A percentile compares a stretch with the other conserved stretches of the same genome.
These are phyloP conservation scores for Aspergillus fructus DNA, from an alignment of 2,329 filamentous ascomycete species.

Conservation along the genomic window DNA sequence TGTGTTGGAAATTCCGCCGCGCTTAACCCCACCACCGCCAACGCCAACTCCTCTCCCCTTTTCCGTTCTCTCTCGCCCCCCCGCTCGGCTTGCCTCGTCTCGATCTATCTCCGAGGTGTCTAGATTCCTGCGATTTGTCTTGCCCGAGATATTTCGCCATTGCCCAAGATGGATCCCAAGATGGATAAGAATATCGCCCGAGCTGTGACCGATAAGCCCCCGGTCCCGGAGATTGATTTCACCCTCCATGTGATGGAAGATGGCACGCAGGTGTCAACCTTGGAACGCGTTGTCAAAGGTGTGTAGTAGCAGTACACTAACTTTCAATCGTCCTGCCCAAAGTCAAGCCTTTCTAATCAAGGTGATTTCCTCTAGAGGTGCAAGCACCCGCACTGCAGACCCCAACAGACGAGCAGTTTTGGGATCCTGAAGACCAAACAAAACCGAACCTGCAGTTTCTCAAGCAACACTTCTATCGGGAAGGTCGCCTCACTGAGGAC, in stretches of 20 bases:
- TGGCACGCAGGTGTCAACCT: conserved; percentile 88
- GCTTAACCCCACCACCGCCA: conserved; percentile 24
- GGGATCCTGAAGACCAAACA: conserved; percentile 75
- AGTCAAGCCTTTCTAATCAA: conserved; percentile 11
- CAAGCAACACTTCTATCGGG: conserved; percentile 97
- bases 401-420: conserved; percentile 92
- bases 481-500: conserved; percentile 94
- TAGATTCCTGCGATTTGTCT: conserved; percentile 15
- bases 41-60: conserved; percentile 7
- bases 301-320: conserved; percentile 27
- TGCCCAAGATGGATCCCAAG: conserved; percentile 40
- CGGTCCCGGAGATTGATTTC: conserved; percentile 96
- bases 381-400: conserved; percentile 94
- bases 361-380: conserved; percentile 65
- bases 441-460: conserved; percentile 94
- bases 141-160: conserved; percentile 9
- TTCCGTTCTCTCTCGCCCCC: conserved; percentile 7
- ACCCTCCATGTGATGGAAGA: conserved; percentile 98
- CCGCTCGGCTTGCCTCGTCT: neutral
- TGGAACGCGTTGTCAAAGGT: conserved; percentile 99
- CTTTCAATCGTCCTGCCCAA: neutral
- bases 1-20: conserved; percentile 20
- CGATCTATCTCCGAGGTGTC: conserved; percentile 11
- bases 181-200: conserved; percentile 65
- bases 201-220: conserved; percentile 92